Conservation (phyloP, 2,329 filamentous ascomycete genomes). For the Trichoderma atrobrunneum region DNA sequence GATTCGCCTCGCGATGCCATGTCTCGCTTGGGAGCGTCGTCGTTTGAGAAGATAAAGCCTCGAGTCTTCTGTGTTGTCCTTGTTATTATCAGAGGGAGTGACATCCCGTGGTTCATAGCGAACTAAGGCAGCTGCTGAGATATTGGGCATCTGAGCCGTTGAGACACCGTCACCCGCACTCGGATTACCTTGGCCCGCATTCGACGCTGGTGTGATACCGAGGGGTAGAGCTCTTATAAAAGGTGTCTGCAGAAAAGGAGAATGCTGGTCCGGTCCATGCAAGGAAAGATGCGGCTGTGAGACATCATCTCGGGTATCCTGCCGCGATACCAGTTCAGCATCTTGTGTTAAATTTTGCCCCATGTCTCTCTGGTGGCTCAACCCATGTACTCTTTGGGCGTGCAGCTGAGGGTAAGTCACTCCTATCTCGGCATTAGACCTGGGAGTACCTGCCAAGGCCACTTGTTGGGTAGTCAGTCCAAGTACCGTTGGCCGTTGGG, state of each 20-base stretch:
- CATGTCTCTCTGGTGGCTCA: background rate
- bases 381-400: background rate
- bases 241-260: conserved; percentile 8
- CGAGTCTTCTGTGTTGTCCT: conserved; percentile 19
- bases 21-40: conserved; percentile 21
- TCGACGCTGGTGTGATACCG: background rate
- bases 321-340: background rate
- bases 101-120: background rate
- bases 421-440: no score
- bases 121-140: background rate
- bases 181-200: background rate
- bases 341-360: background rate
- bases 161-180: background rate
- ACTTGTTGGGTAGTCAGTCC: background rate
- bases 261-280: background rate
- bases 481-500: background rate
- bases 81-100: background rate
- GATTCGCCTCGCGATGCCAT: conserved; percentile 24
- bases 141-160: background rate
- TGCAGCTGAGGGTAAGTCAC: background rate
- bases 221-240: conserved; percentile 14
- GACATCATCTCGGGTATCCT: background rate
- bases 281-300: background rate
- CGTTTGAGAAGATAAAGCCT: conserved; percentile 25
- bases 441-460: background rate